Evolutionary conservation across 2,329 filamentous ascomycete genomes (phyloP).

Genomic region (Daldinia sp.): DNA sequence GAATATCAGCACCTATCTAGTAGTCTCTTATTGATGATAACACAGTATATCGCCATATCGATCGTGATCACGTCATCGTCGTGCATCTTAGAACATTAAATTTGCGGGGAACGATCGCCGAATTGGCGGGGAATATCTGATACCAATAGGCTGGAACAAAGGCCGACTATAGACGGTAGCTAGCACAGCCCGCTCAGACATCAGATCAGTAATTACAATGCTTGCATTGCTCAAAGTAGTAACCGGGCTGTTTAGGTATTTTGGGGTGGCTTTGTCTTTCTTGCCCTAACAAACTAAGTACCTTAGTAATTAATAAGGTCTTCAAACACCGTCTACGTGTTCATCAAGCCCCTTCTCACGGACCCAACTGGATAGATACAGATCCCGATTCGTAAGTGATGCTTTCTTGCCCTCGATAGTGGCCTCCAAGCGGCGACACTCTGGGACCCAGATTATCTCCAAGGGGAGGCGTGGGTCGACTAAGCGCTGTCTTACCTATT

Average conservation of each 20-base stretch:
- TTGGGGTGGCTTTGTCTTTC: no score
- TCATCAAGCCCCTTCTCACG: no score
- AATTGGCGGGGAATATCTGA: conserved; percentile 25
- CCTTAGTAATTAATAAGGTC: no score
- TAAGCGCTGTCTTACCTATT: no score
- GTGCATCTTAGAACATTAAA: not conserved
- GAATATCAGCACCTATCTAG: not conserved
- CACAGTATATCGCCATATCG: conserved; percentile 31
- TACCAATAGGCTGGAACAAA: conserved; percentile 29
- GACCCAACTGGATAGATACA: no score
- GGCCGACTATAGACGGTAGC: conserved; percentile 20
- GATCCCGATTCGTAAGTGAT: no score
- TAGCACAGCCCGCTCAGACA: not conserved
- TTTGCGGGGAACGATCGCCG: conserved; percentile 39
- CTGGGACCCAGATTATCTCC: no score
- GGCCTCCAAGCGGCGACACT: no score
- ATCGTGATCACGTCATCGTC: conserved; percentile 38
- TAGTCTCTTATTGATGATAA: not conserved
- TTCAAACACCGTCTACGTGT: no score
- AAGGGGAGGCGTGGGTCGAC: no score
- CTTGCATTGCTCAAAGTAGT: not conserved
- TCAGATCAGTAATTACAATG: not conserved
- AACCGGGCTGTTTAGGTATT: not conserved
- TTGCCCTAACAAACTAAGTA: no score
- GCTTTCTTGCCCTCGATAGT: no score